Evolutionary conservation across 2,329 filamentous ascomycete species (phyloP), one percentile per base, ranked within the genome.

Genomic region (Tolypocladium endophyticum): DNA sequence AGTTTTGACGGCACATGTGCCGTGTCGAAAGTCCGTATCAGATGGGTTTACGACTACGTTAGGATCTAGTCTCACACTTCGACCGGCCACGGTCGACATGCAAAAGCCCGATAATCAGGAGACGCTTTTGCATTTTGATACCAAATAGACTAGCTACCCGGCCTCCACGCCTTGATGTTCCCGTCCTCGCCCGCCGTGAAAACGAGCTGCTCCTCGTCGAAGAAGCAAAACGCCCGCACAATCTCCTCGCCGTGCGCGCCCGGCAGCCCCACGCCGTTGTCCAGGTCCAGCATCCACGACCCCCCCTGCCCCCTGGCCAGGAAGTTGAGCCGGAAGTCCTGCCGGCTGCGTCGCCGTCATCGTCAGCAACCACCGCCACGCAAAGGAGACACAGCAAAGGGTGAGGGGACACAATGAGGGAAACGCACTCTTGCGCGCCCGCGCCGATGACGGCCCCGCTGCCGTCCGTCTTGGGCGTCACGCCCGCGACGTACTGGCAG

Each of bases 401-500:
- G 28, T 59, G 58, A 64, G 63, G 52, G 69, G 68, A 30, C 68
- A 55, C 55, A 64, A 47, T 9, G 57, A 18, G 8, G 18, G 16
- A 8, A 25, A 77, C 81, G 71, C 75, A 87, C 86, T 87, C 86
- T 66, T 88, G 86, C 43, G 80, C 78, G n/a, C 87, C 87, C 1
- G 80, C 81, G 2, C 85, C 87, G 45, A 90, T 73, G 18, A 86
- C 80, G 6, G 83, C 83, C 0, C 84, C 82, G 16, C 73, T 76
- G 3, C 80, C 81, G 45, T 84, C 82, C 30, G 80, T 70, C 73
- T 88, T 85, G 58, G 79, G 79, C 53, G 82, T 73, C 45, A 92
- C 78, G 67, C 87, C 85, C 23, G 87, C 85, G 2, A 91, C 80
- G 70, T 94, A 94, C 76, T 89, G 88, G 64, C 87, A 90, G 4